Base-by-base conservation (phyloP, 1,139 yeast species). In the Sugiyamaella japonica region DNA sequence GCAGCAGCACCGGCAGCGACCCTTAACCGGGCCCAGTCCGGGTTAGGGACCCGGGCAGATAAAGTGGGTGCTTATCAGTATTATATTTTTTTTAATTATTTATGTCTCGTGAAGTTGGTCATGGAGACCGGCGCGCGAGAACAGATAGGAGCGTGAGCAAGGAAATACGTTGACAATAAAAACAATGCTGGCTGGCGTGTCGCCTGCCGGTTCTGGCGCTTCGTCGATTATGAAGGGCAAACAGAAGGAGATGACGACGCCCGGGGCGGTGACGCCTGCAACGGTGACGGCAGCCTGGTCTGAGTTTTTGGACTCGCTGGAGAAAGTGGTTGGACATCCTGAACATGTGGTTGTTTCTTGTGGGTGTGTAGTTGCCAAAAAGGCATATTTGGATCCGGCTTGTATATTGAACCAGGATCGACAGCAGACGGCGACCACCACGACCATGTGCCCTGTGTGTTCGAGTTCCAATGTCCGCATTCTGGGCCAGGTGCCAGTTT, bases 361-460 rank as follows among this genome's bases (percentile, higher is more conserved):
- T 70, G 93, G 95, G 0, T 87, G 95, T 69, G 69, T 86, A 9
- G 75, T 84, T 0, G 83, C 91, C 0, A 86, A 84, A 61, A 20
- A 6, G 25, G 60, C 70, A 0, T 23, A 23, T 15, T 8, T 10
- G 31, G 2, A 9, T n/a, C 16, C 16, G 23, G 15, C 20, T 10
- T n/a, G 20, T 44, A 31, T 39, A 12, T 44, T 39, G 48, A 44
- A 44, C 13, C 15, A 13, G 5, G 25, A 17, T 20, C 25, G 48
- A 20, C 34, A 8, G 28, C 25, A 6, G n/a, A 5, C 4, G 42
- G n/a, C 42, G 4, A 16, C 25, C 28, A 16, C 7, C 12, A 29
- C 3, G 3, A 29, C 34, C 34, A 13, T 34, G 5, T 50, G 53
- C n/a, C 53, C 53, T 3, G 29, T 28, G 8, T 50, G 53, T 16